A percentile compares a stretch with the other conserved stretches of the same genome.
These are phyloP conservation scores for Trypanosoma rangeli DNA, from an alignment of 208 protist genomes.

Conservation along the genomic window DNA sequence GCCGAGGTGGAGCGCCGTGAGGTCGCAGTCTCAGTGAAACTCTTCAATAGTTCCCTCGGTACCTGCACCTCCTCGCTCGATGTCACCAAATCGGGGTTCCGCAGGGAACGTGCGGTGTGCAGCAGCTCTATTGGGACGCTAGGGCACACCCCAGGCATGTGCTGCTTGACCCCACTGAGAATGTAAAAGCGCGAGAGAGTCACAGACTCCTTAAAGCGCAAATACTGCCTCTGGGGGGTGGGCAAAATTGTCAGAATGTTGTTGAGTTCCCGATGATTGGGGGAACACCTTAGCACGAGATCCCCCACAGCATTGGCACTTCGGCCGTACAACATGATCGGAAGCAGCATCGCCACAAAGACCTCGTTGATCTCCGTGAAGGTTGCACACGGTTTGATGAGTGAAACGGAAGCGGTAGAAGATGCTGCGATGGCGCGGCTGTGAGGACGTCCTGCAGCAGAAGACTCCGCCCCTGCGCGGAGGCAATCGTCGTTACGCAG, in stretches of 20 bases:
- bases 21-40: conserved; percentile 26
- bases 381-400: conserved; percentile 56
- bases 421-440: neutral
- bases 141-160: conserved; percentile 59
- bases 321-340: conserved; percentile 63
- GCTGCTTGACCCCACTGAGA: conserved; percentile 45
- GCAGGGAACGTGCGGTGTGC: conserved; percentile 37
- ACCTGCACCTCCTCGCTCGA: conserved; percentile 19
- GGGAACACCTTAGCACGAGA: conserved; percentile 51
- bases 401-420: conserved; percentile 2
- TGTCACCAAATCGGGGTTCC: conserved; percentile 1
- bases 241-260: conserved; percentile 73
- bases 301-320: conserved; percentile 25
- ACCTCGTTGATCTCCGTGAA: conserved; percentile 87
- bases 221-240: conserved; percentile 72
- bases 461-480: neutral
- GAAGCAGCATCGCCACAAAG: conserved; percentile 69
- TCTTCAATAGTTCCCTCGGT: conserved; percentile 25
- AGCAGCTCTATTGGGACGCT: conserved; percentile 50
- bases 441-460: neutral
- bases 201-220: conserved; percentile 41
- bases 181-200: conserved; percentile 55
- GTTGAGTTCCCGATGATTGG: conserved; percentile 31
- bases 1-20: conserved; percentile 37
- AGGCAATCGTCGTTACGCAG: conserved; percentile 80